Evolutionary conservation across 148 eudicot genomes (phyloP), one percentile per base, ranked within the genome.

Genomic region (Talinum fruticosum): DNA sequence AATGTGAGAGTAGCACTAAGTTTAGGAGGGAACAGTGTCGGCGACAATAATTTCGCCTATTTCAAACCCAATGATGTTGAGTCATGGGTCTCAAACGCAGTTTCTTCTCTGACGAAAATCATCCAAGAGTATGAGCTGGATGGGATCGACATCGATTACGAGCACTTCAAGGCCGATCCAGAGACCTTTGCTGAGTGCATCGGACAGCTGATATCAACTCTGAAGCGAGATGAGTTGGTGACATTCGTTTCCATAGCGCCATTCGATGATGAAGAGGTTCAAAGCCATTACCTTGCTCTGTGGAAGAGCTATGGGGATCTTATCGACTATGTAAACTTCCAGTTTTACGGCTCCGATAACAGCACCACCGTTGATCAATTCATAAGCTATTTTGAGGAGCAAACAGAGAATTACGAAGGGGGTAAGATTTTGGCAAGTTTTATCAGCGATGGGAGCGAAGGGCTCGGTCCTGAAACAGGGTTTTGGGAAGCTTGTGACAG

Each of bases 81-180:
- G 0, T 85, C 90, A 12, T 87, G 90, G 90, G 85, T 87, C 59
- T 75, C 85, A 5, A 87, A 87, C 37, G 90, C 90, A 0, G 79
- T 83, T 30, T 47, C 87, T 57, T 83, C 90, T 2, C 77, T 87
- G 30, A 82, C 66, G 1, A 34, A 69, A 0, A 82, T 85, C 84
- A 84, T 87, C 62, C 5, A 78, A 33, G n/a, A 69, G 10, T 82
- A 77, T 59, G 1, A 78, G 8, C 75, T 87, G 0, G 90, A 87
- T 28, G 88, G 91, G 23, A 80, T 83, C 64, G 90, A 87, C 65
- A 80, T 85, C 71, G 90, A 87, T 23, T 87, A 87, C 34, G 90
- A 87, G 79, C 86, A 85, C 29, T 87, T 85, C 59, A 77, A 87
- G 65, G 75, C 84, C 10, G 81, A 79, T 54, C 82, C 80, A 0